Evolutionary conservation across 2,329 filamentous ascomycete species (phyloP).

Genomic region (Sclerotiophoma versabilis): DNA sequence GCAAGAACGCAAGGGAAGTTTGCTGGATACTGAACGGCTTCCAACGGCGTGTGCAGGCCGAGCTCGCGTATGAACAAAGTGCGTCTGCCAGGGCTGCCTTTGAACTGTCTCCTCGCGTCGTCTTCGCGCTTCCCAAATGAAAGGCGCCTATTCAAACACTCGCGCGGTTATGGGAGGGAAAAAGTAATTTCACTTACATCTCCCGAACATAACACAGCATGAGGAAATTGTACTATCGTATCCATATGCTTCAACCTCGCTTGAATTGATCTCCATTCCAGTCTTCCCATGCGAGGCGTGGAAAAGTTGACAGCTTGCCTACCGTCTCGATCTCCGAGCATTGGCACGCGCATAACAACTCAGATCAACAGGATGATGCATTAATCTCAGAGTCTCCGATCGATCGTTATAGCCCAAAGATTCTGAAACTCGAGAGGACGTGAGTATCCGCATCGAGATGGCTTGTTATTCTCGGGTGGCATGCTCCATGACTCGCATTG

Average conservation of each 20-base stretch:
- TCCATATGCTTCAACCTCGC: neutral
- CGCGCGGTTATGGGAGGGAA: constrained; percentile 2
- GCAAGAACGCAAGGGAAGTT: neutral
- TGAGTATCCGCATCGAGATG: neutral
- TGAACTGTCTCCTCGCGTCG: constrained; percentile 1
- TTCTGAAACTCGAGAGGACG: neutral
- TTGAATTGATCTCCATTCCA: constrained; percentile 10
- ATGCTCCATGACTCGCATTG: neutral
- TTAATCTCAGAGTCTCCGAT: neutral
- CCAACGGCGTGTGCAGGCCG: neutral
- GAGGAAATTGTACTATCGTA: neutral
- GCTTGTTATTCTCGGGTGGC: neutral
- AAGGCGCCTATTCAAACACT: constrained; percentile 10
- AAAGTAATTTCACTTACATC: neutral
- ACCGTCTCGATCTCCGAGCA: neutral
- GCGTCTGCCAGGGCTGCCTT: constrained; percentile 5
- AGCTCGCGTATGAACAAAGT: neutral
- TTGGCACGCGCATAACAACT: constrained; percentile 5
- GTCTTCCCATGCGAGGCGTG: constrained; percentile 11
- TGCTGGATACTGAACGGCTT: neutral
- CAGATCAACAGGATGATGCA: neutral
- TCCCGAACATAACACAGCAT: constrained; percentile 7
- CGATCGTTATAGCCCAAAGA: neutral
- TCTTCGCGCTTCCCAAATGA: constrained; percentile 3
- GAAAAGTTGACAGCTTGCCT: neutral